A percentile compares a stretch with the other conserved stretches of the same genome.
Evolutionary conservation across 768 basidiomycete species (phyloP).

Genomic region (Naganishia friedmannii): DNA sequence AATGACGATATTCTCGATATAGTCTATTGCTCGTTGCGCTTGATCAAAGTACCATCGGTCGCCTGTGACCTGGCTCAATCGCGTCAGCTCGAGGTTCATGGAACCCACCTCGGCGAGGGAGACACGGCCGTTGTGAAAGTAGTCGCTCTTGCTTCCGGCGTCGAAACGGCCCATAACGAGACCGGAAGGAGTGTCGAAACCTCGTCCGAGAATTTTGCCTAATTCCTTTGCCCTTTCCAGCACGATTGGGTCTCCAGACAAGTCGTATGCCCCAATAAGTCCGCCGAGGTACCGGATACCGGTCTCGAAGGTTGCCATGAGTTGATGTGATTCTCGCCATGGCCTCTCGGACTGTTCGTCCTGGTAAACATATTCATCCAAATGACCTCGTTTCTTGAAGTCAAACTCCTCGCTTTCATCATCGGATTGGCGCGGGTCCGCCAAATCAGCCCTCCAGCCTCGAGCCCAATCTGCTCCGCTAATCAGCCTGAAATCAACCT

Average conservation of each 20-base stretch:
- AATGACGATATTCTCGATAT: conserved; percentile 44
- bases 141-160: conserved; percentile 40
- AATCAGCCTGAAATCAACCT: conserved; percentile 48
- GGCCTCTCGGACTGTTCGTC: conserved; percentile 4
- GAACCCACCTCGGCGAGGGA: conserved; percentile 52
- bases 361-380: conserved; percentile 19
- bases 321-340: conserved; percentile 16
- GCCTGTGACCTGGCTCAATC: conserved; percentile 51
- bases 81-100: conserved; percentile 54
- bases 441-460: conserved; percentile 32
- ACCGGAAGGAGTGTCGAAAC: conserved; percentile 52
- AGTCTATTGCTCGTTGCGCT: conserved; percentile 52
- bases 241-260: conserved; percentile 53
- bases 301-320: conserved; percentile 51
- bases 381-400: neutral
- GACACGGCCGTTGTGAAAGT: conserved; percentile 35
- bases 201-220: conserved; percentile 49
- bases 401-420: neutral
- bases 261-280: conserved; percentile 53
- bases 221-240: conserved; percentile 54
- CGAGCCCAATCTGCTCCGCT: conserved; percentile 43
- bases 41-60: conserved; percentile 52
- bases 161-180: conserved; percentile 49
- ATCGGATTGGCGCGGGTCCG: neutral
- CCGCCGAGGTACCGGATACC: conserved; percentile 56